Evolutionary conservation across 176 grass and related monocot genomes (phyloP).

Genomic region (Poa pratensis): DNA sequence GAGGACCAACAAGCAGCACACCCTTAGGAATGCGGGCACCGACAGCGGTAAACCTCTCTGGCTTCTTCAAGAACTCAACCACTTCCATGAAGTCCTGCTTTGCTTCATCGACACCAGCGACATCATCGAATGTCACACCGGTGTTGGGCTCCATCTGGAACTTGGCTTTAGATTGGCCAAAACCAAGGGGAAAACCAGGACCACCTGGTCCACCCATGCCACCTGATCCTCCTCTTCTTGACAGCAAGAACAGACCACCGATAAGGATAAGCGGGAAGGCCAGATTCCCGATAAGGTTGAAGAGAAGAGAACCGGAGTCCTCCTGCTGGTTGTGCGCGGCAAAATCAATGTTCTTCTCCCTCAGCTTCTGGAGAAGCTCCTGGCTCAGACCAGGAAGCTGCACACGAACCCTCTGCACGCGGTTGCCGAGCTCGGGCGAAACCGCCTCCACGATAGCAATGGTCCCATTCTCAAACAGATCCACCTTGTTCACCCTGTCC

Average conservation of each 20-base stretch:
- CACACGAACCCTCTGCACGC: slow-evolving; percentile 90
- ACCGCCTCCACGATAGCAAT: slow-evolving; percentile 95
- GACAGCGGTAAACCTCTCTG: slow-evolving; percentile 96
- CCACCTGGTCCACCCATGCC: slow-evolving; percentile 90
- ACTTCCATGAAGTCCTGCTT: slow-evolving; percentile 99
- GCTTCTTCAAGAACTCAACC: slow-evolving; percentile 96
- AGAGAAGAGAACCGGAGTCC: slow-evolving; percentile 85
- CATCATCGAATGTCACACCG: slow-evolving; percentile 95
- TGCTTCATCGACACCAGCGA: slow-evolving; percentile 91
- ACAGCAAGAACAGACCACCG: slow-evolving; percentile 87
- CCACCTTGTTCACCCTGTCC: slow-evolving; percentile 92
- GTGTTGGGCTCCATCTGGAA: slow-evolving; percentile 99
- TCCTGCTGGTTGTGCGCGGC: slow-evolving; percentile 92
- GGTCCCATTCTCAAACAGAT: slow-evolving; percentile 91
- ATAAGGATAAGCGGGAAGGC: slow-evolving; percentile 97
- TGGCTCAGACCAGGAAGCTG: slow-evolving; percentile 91
- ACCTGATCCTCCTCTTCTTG: slow-evolving; percentile 76
- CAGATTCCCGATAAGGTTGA: slow-evolving; percentile 94
- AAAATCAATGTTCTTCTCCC: slow-evolving; percentile 96
- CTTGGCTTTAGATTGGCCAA: slow-evolving; percentile 95
- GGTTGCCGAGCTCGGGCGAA: slow-evolving; percentile 92
- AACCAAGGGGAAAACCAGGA: slow-evolving; percentile 86
- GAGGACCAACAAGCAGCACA: slow-evolving; percentile 96
- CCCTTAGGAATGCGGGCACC: slow-evolving; percentile 98
- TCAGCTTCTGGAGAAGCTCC: slow-evolving; percentile 96